These are phyloP conservation scores for Boletus rubescentipes DNA, from an alignment of 768 basidiomycete genomes.

Conservation along the genomic window DNA sequence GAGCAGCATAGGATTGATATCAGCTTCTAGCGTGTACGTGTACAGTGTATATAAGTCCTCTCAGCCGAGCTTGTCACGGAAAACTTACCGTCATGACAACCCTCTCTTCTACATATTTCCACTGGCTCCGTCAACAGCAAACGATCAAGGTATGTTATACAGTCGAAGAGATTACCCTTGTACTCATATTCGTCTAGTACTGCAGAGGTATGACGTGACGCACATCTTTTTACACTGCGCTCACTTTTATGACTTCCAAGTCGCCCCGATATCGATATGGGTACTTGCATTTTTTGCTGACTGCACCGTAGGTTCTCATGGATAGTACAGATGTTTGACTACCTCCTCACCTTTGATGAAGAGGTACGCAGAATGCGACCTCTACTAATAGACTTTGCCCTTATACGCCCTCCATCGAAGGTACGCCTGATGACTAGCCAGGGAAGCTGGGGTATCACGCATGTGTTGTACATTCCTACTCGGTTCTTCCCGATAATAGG, in stretches of 20 bases:
- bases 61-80: background rate
- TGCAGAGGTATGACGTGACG: constrained; percentile 1
- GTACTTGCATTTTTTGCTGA: background rate
- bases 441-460: constrained; percentile 9
- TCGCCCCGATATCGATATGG: constrained; percentile 12
- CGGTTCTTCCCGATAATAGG: constrained; percentile 10
- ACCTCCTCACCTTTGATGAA: constrained; percentile 12
- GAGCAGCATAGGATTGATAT: background rate
- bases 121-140: constrained; percentile 6
- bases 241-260: constrained; percentile 2
- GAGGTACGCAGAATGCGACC: constrained; percentile 1
- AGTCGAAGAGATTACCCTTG: no score
- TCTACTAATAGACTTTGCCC: no score
- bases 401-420: background rate
- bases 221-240: background rate
- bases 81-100: background rate
- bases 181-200: background rate
- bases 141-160: constrained; percentile 3
- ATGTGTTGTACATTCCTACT: constrained; percentile 8
- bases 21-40: background rate
- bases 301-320: background rate
- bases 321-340: constrained; percentile 4
- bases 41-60: background rate
- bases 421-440: constrained; percentile 1
- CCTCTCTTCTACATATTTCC: background rate